Evolutionary conservation across 768 basidiomycete genomes (phyloP).

Genomic region (Boletus subcaerulescens): DNA sequence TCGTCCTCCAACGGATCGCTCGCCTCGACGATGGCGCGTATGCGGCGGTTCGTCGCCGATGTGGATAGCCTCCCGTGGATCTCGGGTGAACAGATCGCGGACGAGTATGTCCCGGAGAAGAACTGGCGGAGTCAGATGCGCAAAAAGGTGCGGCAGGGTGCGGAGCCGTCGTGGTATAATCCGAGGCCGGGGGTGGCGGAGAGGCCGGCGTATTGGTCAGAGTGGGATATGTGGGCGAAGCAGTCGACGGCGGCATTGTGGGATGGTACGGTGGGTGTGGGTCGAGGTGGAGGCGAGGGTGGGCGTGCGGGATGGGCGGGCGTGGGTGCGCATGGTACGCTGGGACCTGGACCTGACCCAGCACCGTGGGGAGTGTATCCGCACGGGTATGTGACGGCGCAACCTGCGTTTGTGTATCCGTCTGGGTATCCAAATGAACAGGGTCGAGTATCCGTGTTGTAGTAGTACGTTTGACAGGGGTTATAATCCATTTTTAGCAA

Average conservation of each 20-base stretch:
- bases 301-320: not conserved
- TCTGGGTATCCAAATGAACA: slow-evolving; percentile 7
- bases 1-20: slow-evolving; percentile 1
- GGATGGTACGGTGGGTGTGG: not conserved
- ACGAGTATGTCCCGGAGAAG: slow-evolving; percentile 41
- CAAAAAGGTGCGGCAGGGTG: slow-evolving; percentile 5
- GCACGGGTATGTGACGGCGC: slow-evolving; percentile 19
- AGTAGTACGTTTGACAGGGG: not conserved
- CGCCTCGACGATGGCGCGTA: slow-evolving; percentile 32
- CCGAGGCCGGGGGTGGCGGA: slow-evolving; percentile 3
- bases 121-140: slow-evolving; percentile 20
- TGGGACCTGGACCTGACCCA: not conserved
- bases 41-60: slow-evolving; percentile 33
- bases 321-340: not conserved
- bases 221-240: slow-evolving; percentile 27
- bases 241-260: slow-evolving; percentile 17
- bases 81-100: slow-evolving; percentile 38
- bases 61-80: slow-evolving; percentile 47
- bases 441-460: not conserved
- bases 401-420: slow-evolving; percentile 18
- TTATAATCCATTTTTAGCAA: not conserved
- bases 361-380: slow-evolving; percentile 18
- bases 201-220: slow-evolving; percentile 9
- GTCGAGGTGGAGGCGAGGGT: not conserved
- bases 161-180: slow-evolving; percentile 32